A percentile compares a stretch with the other conserved stretches of the same genome.
Evolutionary conservation across 225 moss, liverwort and hornwort genomes (phyloP).

Genomic region (Straminergon stramineum): DNA sequence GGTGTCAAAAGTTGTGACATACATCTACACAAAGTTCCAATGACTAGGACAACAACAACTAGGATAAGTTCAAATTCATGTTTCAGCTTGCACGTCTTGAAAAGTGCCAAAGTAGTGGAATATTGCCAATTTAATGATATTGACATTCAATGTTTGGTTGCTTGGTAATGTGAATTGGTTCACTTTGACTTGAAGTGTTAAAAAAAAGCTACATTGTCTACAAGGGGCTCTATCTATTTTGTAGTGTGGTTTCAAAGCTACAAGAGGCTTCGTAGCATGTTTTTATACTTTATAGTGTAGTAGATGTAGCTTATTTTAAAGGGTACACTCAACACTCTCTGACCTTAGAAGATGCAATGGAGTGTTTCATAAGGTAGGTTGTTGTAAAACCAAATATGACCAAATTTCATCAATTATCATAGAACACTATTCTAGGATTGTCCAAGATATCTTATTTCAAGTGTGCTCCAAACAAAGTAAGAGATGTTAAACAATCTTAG

Average conservation of each 20-base stretch:
- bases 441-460: not conserved
- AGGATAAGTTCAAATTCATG: not conserved
- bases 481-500: not conserved
- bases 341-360: too few species aligned
- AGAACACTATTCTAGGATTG: not conserved
- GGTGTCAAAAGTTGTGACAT: not conserved
- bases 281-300: not conserved
- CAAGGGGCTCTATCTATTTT: not conserved
- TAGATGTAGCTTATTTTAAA: not conserved
- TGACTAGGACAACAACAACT: not conserved
- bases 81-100: accelerated
- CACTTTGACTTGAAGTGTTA: not conserved
- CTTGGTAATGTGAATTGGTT: too few species aligned
- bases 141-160: not conserved
- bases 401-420: not conserved
- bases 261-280: not conserved
- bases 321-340: not conserved
- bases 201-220: not conserved
- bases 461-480: too few species aligned
- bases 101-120: not conserved
- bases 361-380: not conserved
- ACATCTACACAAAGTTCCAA: not conserved
- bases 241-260: not conserved
- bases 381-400: not conserved
- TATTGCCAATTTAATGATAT: not conserved